These are phyloP conservation scores for Rhodamnia rubescens DNA, from an alignment of 345 rosid genomes.

Conservation along the genomic window DNA sequence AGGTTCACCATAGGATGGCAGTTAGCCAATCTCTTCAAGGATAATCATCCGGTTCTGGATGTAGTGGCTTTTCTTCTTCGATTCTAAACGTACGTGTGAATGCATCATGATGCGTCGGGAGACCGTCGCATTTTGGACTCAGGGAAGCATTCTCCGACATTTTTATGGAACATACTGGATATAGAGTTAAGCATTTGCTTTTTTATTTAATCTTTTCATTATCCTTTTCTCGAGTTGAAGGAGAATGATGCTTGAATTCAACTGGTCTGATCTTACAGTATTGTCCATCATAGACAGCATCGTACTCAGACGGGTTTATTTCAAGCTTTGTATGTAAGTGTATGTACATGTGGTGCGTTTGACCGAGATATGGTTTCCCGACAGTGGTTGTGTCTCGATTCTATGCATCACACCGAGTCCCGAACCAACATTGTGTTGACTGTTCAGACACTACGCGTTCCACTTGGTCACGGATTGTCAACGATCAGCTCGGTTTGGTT, in stretches of 20 bases:
- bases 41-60: not conserved
- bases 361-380: not conserved
- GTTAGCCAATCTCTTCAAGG: not conserved
- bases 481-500: not conserved
- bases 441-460: not conserved
- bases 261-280: not conserved
- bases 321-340: not conserved
- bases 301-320: not conserved
- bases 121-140: too few relatives aligned
- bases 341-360: not conserved
- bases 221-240: not conserved
- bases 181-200: not conserved
- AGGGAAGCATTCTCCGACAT: too few relatives aligned
- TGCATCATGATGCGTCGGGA: too few relatives aligned
- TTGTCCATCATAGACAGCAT: not conserved
- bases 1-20: not conserved
- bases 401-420: not conserved
- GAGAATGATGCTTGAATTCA: not conserved
- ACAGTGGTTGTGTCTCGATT: not conserved
- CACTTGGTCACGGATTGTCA: not conserved
- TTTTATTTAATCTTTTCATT: not conserved
- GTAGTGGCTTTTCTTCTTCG: too few relatives aligned
- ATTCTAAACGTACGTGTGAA: too few relatives aligned
- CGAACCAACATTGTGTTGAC: not conserved
- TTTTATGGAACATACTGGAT: not conserved